Percentiles rank a stretch among this genome's conserved stretches.
Evolutionary conservation across 345 rosid genomes (phyloP).

Genomic region (Hibiscus mutabilis): DNA sequence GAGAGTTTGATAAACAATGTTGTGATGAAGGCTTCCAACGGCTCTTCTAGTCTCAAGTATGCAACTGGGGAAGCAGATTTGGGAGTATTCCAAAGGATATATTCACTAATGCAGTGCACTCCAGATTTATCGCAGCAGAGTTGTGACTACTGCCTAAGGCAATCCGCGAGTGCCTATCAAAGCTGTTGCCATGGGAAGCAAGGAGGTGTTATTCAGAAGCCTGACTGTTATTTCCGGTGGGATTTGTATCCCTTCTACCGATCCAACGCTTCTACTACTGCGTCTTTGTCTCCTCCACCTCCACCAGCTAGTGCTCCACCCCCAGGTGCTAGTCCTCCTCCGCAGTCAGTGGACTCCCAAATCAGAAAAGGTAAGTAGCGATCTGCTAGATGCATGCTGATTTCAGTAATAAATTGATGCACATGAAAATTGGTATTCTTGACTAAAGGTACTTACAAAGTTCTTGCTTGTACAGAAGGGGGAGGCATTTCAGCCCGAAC

Average conservation of each 20-base stretch:
- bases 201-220: conserved; percentile 33
- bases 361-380: background rate
- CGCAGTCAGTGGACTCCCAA: background rate
- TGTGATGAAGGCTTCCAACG: background rate
- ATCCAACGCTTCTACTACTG: conserved; percentile 2
- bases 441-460: background rate
- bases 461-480: background rate
- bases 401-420: background rate
- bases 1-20: background rate
- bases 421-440: background rate
- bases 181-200: conserved; percentile 20
- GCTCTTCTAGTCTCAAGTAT: background rate
- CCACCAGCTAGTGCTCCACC: conserved; percentile 13
- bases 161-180: background rate
- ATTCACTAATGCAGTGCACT: conserved; percentile 41
- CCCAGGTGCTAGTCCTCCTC: conserved; percentile 5
- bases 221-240: conserved; percentile 42
- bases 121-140: conserved; percentile 35
- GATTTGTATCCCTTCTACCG: conserved; percentile 36
- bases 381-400: background rate
- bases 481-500: background rate
- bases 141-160: conserved; percentile 26
- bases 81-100: conserved; percentile 16
- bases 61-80: conserved; percentile 6
- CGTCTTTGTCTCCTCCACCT: conserved; percentile 10